These are phyloP conservation scores for Fusarium sp. DNA, from an alignment of 2,329 filamentous ascomycete species.

Conservation along the genomic window DNA sequence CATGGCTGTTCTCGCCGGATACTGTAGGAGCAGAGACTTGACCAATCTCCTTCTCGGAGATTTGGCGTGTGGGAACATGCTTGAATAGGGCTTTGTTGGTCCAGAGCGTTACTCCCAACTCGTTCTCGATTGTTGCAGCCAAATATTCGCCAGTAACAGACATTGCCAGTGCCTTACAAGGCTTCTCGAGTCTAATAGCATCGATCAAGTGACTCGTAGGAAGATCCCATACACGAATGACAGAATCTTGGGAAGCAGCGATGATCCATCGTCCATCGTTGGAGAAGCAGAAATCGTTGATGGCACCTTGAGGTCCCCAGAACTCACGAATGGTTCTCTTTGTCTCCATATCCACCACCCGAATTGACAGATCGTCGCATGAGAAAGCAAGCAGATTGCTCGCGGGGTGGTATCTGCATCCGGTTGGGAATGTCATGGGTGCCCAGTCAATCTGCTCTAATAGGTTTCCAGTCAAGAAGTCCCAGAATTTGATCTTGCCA, in stretches of 20 bases:
- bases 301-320: conserved; percentile 78
- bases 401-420: conserved; percentile 81
- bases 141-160: conserved; percentile 92
- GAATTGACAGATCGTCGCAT: conserved; percentile 88
- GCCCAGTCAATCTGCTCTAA: conserved; percentile 86
- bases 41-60: conserved; percentile 79
- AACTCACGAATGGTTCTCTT: conserved; percentile 92
- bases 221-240: conserved; percentile 91
- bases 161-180: conserved; percentile 87
- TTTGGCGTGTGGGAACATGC: conserved; percentile 85
- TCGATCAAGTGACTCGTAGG: conserved; percentile 96
- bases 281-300: conserved; percentile 89
- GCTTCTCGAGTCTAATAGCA: conserved; percentile 80
- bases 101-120: conserved; percentile 93
- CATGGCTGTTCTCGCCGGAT: conserved; percentile 83
- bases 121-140: conserved; percentile 85
- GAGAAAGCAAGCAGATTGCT: conserved; percentile 89
- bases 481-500: conserved; percentile 97
- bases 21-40: conserved; percentile 75
- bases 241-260: conserved; percentile 82
- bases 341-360: conserved; percentile 90
- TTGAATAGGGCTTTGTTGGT: conserved; percentile 93
- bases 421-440: conserved; percentile 76
- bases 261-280: conserved; percentile 94
- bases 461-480: conserved; percentile 85